Conservation (phyloP, 805 yeast genomes). For the Saccharomycopsis sp. region DNA sequence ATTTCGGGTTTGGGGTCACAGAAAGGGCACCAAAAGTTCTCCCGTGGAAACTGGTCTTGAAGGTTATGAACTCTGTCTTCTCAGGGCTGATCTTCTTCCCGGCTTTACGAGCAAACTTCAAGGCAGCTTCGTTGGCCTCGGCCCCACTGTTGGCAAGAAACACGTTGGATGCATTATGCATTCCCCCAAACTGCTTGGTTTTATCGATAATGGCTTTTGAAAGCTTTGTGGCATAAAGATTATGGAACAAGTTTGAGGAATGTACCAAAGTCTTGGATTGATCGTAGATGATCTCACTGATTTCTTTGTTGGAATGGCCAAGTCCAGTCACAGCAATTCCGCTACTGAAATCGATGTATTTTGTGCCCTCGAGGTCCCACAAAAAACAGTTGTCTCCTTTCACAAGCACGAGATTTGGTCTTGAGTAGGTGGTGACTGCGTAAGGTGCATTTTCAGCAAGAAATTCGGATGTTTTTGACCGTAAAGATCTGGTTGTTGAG, state of each 20-base stretch:
- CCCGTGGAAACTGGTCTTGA: conserved; percentile 89
- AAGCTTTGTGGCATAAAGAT: conserved; percentile 76
- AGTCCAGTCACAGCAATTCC: conserved; percentile 97
- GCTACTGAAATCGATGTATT: conserved; percentile 85
- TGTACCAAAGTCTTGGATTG: conserved; percentile 75
- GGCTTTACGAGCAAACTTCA: conserved; percentile 73
- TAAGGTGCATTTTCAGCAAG: conserved; percentile 44
- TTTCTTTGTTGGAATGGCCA: conserved; percentile 77
- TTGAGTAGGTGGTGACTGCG: conserved; percentile 71
- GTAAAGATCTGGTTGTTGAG: background rate
- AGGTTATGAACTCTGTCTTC: conserved; percentile 78
- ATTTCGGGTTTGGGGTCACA: conserved; percentile 88
- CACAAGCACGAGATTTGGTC: conserved; percentile 70
- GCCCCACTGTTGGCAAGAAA: conserved; percentile 68
- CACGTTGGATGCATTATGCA: conserved; percentile 72
- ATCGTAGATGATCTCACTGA: conserved; percentile 62
- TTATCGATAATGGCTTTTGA: conserved; percentile 62
- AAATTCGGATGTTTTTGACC: conserved; percentile 31
- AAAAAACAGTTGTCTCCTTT: conserved; percentile 77
- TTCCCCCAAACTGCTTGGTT: conserved; percentile 70
- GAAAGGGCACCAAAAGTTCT: conserved; percentile 90
- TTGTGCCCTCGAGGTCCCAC: conserved; percentile 72
- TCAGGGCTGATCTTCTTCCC: conserved; percentile 51
- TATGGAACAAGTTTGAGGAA: conserved; percentile 79
- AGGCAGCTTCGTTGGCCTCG: conserved; percentile 75